These are phyloP conservation scores for Penicillium diatomitis DNA, from an alignment of 495 filamentous ascomycete genomes.

Conservation along the genomic window DNA sequence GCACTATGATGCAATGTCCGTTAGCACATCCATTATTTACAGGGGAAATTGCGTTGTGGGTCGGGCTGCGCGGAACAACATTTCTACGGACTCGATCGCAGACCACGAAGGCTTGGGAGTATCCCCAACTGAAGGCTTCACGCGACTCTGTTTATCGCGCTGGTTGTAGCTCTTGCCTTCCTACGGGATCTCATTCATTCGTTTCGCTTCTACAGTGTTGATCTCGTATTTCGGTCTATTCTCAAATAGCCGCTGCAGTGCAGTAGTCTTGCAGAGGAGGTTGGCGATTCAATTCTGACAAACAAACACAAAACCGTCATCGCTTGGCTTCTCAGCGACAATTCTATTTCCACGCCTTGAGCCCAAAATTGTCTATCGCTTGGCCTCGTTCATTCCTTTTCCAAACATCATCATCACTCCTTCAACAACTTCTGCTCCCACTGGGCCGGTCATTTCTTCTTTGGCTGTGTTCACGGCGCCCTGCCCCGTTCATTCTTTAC, in stretches of 20 bases:
- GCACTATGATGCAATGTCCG: slow-evolving; percentile 15
- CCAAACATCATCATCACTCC: too few species aligned
- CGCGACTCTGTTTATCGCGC: too few species aligned
- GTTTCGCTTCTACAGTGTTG: not conserved
- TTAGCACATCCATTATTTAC: not conserved
- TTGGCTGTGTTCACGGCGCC: slow-evolving; percentile 2
- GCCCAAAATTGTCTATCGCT: too few species aligned
- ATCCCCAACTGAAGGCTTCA: too few species aligned
- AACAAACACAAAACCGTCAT: too few species aligned
- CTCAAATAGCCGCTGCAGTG: slow-evolving; percentile 6
- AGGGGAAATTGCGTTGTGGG: slow-evolving; percentile 10
- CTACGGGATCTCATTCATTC: slow-evolving; percentile 11
- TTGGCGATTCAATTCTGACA: too few species aligned
- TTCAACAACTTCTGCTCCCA: too few species aligned
- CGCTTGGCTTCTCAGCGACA: too few species aligned
- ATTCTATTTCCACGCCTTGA: too few species aligned
- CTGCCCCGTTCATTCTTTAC: slow-evolving; percentile 3
- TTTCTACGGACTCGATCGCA: slow-evolving; percentile 5
- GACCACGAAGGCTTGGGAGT: too few species aligned
- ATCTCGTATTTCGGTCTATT: slow-evolving; percentile 1
- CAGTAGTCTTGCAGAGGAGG: not conserved
- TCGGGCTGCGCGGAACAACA: slow-evolving; percentile 2
- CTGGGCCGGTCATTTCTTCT: too few species aligned
- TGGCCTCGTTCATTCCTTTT: too few species aligned
- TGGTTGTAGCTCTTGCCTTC: slow-evolving; percentile 10